Conservation (phyloP, 1,284 basidiomycete genomes). For the Ustilago trichophora region DNA sequence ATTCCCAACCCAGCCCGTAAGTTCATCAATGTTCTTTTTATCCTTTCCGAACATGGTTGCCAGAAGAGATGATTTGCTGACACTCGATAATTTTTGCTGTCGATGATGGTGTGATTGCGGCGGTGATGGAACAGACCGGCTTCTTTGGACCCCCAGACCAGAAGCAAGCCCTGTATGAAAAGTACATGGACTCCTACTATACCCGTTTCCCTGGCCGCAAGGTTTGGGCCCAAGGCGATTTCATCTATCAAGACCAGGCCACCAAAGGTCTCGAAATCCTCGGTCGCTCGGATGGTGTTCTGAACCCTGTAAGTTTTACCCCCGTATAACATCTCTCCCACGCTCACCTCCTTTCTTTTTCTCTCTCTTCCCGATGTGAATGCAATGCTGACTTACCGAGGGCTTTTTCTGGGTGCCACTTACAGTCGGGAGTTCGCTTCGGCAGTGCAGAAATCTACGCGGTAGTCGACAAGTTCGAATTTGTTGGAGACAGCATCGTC, state of each 20-base stretch:
- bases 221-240: conserved; percentile 55
- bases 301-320: conserved; percentile 72
- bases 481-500: conserved; percentile 62
- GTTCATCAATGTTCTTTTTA: too few relatives aligned
- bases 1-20: conserved; percentile 65
- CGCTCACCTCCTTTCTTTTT: not conserved
- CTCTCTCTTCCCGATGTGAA: too few relatives aligned
- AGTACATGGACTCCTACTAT: conserved; percentile 66
- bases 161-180: conserved; percentile 56
- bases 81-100: too few relatives aligned
- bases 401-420: not conserved
- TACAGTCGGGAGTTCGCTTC: conserved; percentile 76
- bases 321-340: not conserved
- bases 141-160: conserved; percentile 45
- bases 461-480: conserved; percentile 70
- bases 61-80: too few relatives aligned
- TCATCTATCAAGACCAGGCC: conserved; percentile 39
- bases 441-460: conserved; percentile 85
- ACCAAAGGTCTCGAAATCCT: conserved; percentile 80
- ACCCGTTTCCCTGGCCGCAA: conserved; percentile 46
- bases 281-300: conserved; percentile 68
- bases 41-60: too few relatives aligned
- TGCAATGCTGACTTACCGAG: too few relatives aligned
- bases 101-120: too few relatives aligned
- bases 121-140: conserved; percentile 3